These are phyloP conservation scores for Mycena leptocephala DNA, from an alignment of 768 basidiomycete genomes.

Conservation along the genomic window DNA sequence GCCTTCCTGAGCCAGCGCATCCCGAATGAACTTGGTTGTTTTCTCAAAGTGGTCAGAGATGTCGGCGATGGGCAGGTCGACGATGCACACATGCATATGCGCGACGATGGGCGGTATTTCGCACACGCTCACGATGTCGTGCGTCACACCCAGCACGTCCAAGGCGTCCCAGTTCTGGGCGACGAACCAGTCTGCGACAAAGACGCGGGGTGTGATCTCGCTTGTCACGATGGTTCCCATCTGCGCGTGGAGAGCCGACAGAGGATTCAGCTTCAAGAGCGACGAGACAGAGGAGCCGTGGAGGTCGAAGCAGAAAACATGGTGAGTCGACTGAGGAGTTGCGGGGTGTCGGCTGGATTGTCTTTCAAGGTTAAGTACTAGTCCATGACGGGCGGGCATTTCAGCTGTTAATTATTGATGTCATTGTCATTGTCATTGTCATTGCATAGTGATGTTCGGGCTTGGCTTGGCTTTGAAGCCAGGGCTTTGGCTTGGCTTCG, in stretches of 20 bases:
- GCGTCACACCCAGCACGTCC: conserved; percentile 62
- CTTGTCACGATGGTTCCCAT: conserved; percentile 30
- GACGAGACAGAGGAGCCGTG: conserved; percentile 3
- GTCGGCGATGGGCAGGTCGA: conserved; percentile 55
- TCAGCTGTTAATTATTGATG: no score
- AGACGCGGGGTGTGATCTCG: no score
- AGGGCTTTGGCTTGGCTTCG: no score
- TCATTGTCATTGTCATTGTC: no score
- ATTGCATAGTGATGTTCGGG: no score
- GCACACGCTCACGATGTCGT: conserved; percentile 66
- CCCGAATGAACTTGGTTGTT: conserved; percentile 64
- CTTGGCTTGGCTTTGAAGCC: no score
- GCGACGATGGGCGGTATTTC: conserved; percentile 45
- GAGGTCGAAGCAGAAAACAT: conserved; percentile 13
- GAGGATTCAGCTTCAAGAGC: conserved; percentile 15
- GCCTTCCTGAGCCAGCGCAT: conserved; percentile 55
- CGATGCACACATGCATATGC: conserved; percentile 42
- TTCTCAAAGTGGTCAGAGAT: conserved; percentile 60
- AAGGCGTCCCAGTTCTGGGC: conserved; percentile 54
- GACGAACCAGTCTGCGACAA: conserved; percentile 60
- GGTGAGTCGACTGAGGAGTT: not conserved
- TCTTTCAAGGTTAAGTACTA: conserved; percentile 15
- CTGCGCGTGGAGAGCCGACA: conserved; percentile 16
- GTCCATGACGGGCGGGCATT: no score
- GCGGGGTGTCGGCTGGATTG: no score